Base-by-base conservation (phyloP, 75 land plant genomes). In the Selaginella moellendorffii region DNA sequence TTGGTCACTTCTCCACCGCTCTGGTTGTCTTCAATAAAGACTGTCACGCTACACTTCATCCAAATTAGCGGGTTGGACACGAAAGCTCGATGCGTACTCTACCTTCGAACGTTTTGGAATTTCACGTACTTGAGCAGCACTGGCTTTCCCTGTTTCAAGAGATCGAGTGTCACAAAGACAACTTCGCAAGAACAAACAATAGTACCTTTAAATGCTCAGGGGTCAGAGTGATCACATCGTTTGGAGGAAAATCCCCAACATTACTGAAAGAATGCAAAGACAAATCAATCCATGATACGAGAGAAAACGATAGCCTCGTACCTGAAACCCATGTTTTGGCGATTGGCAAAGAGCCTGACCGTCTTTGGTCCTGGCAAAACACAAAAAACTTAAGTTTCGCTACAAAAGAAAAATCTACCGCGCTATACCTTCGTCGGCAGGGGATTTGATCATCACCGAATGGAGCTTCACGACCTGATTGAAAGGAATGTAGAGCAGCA, bases 41-140 rank as follows among this genome's bases (percentile, higher is more conserved):
- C 74, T 54, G 93, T 91, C 71, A 91, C 76, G 78, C 97, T 91
- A 36, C 46, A 36, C 5, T 14, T 36, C 14, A 14, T 36, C 46
- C 46, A 5, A 36, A 36, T 5, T 36, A 5, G 14, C 5, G 14
- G 5, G 46, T 36, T 36, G 5, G 14, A 36, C 14, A 5, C 5
- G 14, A 5, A 5, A 36, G 10, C 5, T 36, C 5, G 14, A 5
- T 36, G 14, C 5, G 46, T 36, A 36, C 14, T 72, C 26, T 70
- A 91, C 97, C 97, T 91, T 8, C 93, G 83, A 60, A 91, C 97
- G 77, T 85, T 91, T 74, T 91, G 93, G 65, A 91, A 91, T 65
- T 91, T 91, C 52, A 91, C 97, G 71, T 80, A 91, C 72, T 91
- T 91, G 27, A 91, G 63, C 26, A 64, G 65, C 29, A 72, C 78